Evolutionary conservation across 108 stramenopile species (phyloP), one percentile per base, ranked within the genome.

Genomic region (Nitzschia sp.): DNA sequence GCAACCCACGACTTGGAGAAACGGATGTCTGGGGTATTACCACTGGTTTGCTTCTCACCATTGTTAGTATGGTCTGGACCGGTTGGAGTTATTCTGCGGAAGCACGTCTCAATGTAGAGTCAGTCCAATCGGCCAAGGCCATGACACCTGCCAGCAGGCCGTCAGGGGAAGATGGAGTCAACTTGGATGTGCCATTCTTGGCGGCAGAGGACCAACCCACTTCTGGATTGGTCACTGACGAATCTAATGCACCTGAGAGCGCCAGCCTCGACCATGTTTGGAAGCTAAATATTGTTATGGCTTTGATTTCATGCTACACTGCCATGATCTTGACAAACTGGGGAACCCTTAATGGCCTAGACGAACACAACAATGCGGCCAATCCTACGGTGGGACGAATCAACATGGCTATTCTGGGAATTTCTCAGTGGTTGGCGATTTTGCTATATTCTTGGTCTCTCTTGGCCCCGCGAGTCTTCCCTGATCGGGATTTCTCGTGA

Each of bases 251-350:
- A 21, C 63, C 57, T 12, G 70, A 68, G 19, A 77, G 73, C 19
- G 59, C 67, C 34, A 58, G 44, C 9, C 52, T 75, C 24, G 52
- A 20, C 9, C 63, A 76, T 63, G 60, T 90, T 7, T 95, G 95
- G 94, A 94, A 94, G 72, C 83, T 97, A 51, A 97, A 97, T 69
- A 79, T 90, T 22, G 88, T 95, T 40, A 54, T 94, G 73, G 78
- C 88, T 0, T 69, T 94, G 48, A 82, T 94, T 2, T 72, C 70
- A 53, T 94, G 92, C 74, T 94, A 82, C 73, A 82, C 88, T 37
- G 94, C 93, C 51, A 94, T 95, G 93, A 86, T 84, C n/a, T 75
- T 97, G 53, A 96, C 97, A 6, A 89, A 86, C 58, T 97, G 97
- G 97, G 95, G 95, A 44, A 85, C 88, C 22, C 65, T 92, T 6